A percentile compares a stretch with the other conserved stretches of the same genome.
phyloP scores from a whole-genome alignment of 768 basidiomycete species.

The Tulasnella sp. region DNA sequence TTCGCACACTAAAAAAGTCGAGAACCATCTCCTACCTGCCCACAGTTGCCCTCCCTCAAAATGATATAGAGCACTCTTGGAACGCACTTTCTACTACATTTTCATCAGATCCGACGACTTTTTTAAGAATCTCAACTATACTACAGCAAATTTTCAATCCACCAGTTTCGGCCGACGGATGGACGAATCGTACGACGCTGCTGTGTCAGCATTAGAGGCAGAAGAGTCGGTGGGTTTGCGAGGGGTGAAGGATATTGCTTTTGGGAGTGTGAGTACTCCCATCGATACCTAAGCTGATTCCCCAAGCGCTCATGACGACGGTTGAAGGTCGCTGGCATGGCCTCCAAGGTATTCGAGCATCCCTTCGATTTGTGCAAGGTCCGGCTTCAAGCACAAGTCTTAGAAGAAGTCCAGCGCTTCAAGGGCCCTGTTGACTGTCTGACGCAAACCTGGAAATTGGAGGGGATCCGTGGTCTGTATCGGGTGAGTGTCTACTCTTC shows the following conservation, averaged over 20 bases:
- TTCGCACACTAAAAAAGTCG: conserved; percentile 6
- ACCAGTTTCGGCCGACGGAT: neutral
- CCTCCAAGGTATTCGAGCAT: conserved; percentile 85
- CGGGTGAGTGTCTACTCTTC: conserved; percentile 53
- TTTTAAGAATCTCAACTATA: neutral
- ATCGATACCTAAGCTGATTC: conserved; percentile 23
- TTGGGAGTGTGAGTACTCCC: conserved; percentile 52
- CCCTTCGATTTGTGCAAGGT: conserved; percentile 96
- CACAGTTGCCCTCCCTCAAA: neutral
- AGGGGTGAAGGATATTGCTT: conserved; percentile 49
- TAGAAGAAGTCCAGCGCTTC: conserved; percentile 67
- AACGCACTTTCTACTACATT: neutral
- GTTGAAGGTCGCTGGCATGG: conserved; percentile 74
- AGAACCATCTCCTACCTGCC: neutral
- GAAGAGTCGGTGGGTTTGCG: conserved; percentile 21
- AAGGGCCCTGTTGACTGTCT: conserved; percentile 87
- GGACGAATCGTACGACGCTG: conserved; percentile 16
- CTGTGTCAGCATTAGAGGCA: conserved; percentile 11
- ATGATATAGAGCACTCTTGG: neutral
- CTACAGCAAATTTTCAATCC: conserved; percentile 7
- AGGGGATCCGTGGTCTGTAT: conserved; percentile 83
- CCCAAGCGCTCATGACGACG: conserved; percentile 21
- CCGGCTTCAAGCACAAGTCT: conserved; percentile 84
- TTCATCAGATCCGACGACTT: neutral
- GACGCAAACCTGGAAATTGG: conserved; percentile 69